Base-by-base conservation (phyloP, 73 alveolate species). In the Effrenium voratum region DNA sequence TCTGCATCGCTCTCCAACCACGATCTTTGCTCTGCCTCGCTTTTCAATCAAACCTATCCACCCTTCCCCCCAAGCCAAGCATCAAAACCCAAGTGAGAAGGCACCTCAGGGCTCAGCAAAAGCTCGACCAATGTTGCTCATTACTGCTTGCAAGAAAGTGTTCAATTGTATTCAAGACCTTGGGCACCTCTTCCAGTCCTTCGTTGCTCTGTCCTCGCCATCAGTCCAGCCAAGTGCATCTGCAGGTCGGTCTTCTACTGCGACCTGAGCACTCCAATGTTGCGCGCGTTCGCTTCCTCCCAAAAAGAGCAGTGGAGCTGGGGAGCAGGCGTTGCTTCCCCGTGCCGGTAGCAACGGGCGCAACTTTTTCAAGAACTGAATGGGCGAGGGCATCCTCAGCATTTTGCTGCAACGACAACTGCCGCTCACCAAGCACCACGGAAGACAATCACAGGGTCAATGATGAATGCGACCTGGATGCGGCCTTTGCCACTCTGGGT, bases 401-500 rank as follows among this genome's bases (percentile, higher is more conserved):
- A 52, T 52, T n/a, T n/a, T n/a, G n/a, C n/a, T n/a, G n/a, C n/a
- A n/a, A n/a, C n/a, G n/a, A n/a, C n/a, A n/a, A n/a, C n/a, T n/a
- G n/a, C n/a, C n/a, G n/a, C n/a, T n/a, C n/a, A n/a, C n/a, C n/a
- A n/a, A n/a, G n/a, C n/a, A n/a, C n/a, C n/a, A n/a, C n/a, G n/a
- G n/a, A n/a, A n/a, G n/a, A n/a, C n/a, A n/a, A 52, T 52, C 63
- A 52, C 63, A 52, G 63, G 63, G n/a, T n/a, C n/a, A n/a, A n/a
- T n/a, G n/a, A n/a, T n/a, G n/a, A n/a, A n/a, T n/a, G n/a, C n/a
- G 75, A 3, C 86, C 86, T 2, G 40, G 86, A 22, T 22, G 36
- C 86, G 36, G 86, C 57, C 86, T 76, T 43, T 41, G 86, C 86
- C 86, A 76, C 60, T 76, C 86, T 19, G 86, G 86, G 24, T 76